A percentile compares a stretch with the other conserved stretches of the same genome.
Conservation (phyloP, 768 basidiomycete species). For the Russula compacta region DNA sequence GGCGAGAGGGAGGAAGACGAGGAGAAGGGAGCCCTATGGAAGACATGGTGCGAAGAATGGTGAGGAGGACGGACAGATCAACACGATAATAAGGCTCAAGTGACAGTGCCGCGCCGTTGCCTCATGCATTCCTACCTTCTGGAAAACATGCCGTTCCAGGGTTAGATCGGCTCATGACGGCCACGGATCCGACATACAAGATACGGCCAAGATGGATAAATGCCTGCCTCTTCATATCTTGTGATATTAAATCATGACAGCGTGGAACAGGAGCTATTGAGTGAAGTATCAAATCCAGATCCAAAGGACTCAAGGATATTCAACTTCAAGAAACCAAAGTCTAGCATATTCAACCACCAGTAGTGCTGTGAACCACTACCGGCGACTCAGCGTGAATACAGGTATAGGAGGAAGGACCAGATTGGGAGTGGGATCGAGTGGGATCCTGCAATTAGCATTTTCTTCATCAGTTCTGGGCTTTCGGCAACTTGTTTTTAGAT, state of each 20-base stretch:
- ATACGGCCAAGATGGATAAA: background rate
- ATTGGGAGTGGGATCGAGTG: background rate
- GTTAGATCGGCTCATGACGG: too few species aligned
- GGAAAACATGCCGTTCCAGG: background rate
- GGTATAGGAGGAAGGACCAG: background rate
- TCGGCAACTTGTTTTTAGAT: background rate
- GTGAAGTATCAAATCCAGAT: background rate
- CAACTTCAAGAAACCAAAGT: background rate
- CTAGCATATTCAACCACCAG: background rate
- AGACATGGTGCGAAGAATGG: background rate
- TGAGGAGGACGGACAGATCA: background rate
- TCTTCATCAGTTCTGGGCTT: background rate
- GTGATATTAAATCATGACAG: background rate
- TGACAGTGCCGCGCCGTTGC: background rate
- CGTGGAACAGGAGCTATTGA: background rate
- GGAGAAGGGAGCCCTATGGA: background rate
- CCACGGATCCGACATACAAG: background rate
- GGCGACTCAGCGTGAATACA: background rate
- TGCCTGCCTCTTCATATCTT: background rate
- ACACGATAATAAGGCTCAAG: background rate
- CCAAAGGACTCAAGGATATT: background rate
- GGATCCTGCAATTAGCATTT: background rate
- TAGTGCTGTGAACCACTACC: background rate
- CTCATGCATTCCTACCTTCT: background rate
- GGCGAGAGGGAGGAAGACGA: background rate